Evolutionary conservation across 805 yeast species (phyloP).

Genomic region (Ogataea zsoltii): DNA sequence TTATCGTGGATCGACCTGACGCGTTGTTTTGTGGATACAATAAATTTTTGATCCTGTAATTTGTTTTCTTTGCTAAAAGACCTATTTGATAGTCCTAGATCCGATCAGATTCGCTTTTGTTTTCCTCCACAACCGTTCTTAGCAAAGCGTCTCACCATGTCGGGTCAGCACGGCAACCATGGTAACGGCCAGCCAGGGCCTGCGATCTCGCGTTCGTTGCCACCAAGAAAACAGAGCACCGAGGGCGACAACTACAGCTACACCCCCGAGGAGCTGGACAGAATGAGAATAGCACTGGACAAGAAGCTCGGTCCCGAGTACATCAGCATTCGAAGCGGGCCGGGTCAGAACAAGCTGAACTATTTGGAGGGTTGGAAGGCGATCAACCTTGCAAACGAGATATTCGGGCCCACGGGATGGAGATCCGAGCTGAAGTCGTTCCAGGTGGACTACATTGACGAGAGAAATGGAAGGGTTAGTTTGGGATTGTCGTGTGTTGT

Average conservation of each 20-base stretch:
- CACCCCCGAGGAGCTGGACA: conserved; percentile 28
- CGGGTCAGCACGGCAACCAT: neutral
- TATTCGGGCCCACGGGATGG: conserved; percentile 87
- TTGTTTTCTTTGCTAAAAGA: neutral
- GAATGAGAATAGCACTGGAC: conserved; percentile 33
- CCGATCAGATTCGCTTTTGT: neutral
- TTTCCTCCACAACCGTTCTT: too few relatives aligned
- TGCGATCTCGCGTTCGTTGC: conserved; percentile 13
- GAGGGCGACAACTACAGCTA: conserved; percentile 12
- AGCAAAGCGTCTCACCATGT: neutral
- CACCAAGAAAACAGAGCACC: conserved; percentile 6
- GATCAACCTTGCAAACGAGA: conserved; percentile 73
- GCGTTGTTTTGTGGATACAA: conserved; percentile 5
- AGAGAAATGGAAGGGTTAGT: conserved; percentile 54
- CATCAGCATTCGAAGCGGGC: conserved; percentile 74
- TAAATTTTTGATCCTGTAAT: neutral
- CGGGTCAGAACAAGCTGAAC: conserved; percentile 66
- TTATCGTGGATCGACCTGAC: neutral
- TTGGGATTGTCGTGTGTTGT: conserved; percentile 74
- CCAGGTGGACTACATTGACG: conserved; percentile 71
- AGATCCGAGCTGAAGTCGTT: conserved; percentile 65
- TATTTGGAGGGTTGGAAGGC: conserved; percentile 87
- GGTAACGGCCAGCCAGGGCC: neutral
- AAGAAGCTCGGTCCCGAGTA: conserved; percentile 71
- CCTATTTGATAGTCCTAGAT: too few relatives aligned